Conservation (phyloP, 371 early-diverging fungal genomes). For the Gilbertella persicaria region DNA sequence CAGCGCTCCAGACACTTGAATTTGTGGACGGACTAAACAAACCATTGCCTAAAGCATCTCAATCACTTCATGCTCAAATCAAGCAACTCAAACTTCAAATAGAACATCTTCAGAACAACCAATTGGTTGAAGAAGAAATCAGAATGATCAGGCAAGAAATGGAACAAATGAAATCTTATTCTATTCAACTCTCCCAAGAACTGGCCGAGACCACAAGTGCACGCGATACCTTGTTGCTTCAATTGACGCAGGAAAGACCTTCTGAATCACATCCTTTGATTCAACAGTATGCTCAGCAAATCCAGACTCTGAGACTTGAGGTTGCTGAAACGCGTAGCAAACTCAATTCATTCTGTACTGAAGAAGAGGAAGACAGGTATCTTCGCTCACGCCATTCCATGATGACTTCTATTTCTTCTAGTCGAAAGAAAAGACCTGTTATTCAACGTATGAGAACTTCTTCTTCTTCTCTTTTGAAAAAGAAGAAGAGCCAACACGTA, state of each 20-base stretch:
- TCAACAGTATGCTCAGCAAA: constrained; percentile 31
- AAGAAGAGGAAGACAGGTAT: background rate
- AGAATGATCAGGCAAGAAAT: constrained; percentile 39
- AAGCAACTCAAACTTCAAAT: constrained; percentile 57
- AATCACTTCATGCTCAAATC: constrained; percentile 60
- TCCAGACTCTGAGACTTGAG: constrained; percentile 44
- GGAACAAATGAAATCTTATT: constrained; percentile 36
- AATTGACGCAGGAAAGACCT: constrained; percentile 8
- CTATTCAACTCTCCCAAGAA: constrained; percentile 35
- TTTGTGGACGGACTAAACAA: constrained; percentile 80
- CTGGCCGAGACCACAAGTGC: constrained; percentile 45
- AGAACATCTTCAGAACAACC: constrained; percentile 16
- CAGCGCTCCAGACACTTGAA: constrained; percentile 78
- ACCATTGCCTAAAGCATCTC: constrained; percentile 39
- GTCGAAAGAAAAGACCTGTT: constrained; percentile 9
- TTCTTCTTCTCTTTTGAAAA: background rate
- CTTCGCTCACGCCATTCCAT: background rate
- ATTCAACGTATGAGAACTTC: constrained; percentile 10
- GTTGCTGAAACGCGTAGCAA: constrained; percentile 32
- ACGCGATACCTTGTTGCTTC: constrained; percentile 48
- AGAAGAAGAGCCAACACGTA: constrained; percentile 2
- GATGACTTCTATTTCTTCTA: constrained; percentile 1
- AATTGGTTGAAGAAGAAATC: constrained; percentile 27
- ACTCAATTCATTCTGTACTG: constrained; percentile 6
- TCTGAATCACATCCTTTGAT: constrained; percentile 44